These are phyloP conservation scores for Brachypodium distachyon DNA, from an alignment of 202 grass and related monocot species.

Conservation along the genomic window DNA sequence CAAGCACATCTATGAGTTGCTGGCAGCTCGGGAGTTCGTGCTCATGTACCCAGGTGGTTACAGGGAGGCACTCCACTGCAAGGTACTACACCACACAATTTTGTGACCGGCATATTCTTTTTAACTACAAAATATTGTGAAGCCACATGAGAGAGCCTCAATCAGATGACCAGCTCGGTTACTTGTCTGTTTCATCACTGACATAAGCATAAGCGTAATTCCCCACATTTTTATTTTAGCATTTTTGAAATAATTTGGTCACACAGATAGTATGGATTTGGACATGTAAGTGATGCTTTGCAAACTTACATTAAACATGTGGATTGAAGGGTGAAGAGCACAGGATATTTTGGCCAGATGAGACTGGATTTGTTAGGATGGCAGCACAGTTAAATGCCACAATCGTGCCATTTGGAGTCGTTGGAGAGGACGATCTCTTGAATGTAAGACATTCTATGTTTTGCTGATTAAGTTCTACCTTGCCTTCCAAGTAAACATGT, in stretches of 20 bases:
- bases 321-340: conserved; percentile 48
- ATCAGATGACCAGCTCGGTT: no score
- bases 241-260: no score
- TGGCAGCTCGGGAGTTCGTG: conserved; percentile 47
- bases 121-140: no score
- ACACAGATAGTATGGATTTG: background rate
- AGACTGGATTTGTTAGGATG: conserved; percentile 59
- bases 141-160: no score
- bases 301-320: background rate
- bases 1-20: conserved; percentile 40
- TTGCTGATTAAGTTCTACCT: background rate
- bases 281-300: background rate
- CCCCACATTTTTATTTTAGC: no score
- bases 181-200: no score
- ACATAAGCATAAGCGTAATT: no score
- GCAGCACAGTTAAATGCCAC: conserved; percentile 52
- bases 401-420: conserved; percentile 59
- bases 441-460: conserved; percentile 22
- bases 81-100: conserved; percentile 26
- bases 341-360: conserved; percentile 50
- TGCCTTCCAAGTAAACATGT: background rate
- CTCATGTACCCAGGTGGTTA: conserved; percentile 64
- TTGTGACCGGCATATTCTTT: no score
- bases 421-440: conserved; percentile 58
- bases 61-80: conserved; percentile 57